Evolutionary conservation across 768 basidiomycete genomes (phyloP).

Genomic region (Boletus sp.): DNA sequence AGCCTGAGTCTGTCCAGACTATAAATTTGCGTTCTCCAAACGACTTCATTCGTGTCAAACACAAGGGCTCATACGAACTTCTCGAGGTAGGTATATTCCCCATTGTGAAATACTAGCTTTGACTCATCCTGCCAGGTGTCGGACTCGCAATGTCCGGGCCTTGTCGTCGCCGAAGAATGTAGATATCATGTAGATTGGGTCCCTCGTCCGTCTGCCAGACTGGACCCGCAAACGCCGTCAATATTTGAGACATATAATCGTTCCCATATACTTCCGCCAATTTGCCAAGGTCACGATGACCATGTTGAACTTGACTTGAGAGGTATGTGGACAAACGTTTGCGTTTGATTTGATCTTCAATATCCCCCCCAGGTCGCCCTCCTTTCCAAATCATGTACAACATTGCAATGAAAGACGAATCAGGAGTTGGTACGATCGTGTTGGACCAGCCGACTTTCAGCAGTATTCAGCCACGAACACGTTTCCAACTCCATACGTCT

Average conservation of each 20-base stretch:
- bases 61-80: constrained; percentile 75
- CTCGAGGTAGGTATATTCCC: constrained; percentile 47
- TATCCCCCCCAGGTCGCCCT: constrained; percentile 59
- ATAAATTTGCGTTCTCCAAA: constrained; percentile 59
- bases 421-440: constrained; percentile 66
- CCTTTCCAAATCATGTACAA: constrained; percentile 94
- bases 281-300: constrained; percentile 80
- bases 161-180: constrained; percentile 53
- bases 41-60: constrained; percentile 65
- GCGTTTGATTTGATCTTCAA: background rate
- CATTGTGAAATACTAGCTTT: background rate
- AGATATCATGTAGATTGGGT: constrained; percentile 77
- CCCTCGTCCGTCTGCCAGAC: constrained; percentile 67
- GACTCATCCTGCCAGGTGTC: constrained; percentile 49
- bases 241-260: constrained; percentile 62
- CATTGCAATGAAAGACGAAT: constrained; percentile 64
- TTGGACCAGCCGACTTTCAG: constrained; percentile 78
- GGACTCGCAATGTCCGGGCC: constrained; percentile 85
- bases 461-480: constrained; percentile 75
- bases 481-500: constrained; percentile 78
- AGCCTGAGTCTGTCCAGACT: constrained; percentile 38
- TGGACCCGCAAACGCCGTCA: constrained; percentile 57
- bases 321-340: constrained; percentile 41
- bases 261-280: constrained; percentile 68
- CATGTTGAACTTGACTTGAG: constrained; percentile 82